Percentiles rank a stretch among this genome's conserved stretches.
Evolutionary conservation across 2,329 filamentous ascomycete genomes (phyloP).

Genomic region (Mycosphaerella sp.): DNA sequence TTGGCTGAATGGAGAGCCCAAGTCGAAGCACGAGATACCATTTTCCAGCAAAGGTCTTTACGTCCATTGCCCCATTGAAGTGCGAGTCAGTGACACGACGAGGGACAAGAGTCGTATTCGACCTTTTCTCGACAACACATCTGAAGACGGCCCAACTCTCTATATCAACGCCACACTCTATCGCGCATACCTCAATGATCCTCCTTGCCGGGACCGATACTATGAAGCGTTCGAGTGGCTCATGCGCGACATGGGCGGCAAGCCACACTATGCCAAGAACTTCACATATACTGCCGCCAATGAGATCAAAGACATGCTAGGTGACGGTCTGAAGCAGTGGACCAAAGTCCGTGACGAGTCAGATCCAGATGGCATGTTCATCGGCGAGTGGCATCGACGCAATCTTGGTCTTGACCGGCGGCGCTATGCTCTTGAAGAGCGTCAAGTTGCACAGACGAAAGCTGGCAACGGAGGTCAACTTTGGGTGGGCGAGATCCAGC

Average conservation of each 20-base stretch:
- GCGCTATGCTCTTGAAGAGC: constrained; percentile 40
- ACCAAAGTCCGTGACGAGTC: constrained; percentile 60
- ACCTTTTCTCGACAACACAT: constrained; percentile 68
- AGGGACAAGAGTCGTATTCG: constrained; percentile 42
- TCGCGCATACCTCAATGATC: constrained; percentile 70
- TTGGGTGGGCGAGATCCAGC: constrained; percentile 29
- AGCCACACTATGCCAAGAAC: constrained; percentile 92
- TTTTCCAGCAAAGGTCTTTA: constrained; percentile 73
- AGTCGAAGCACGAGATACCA: constrained; percentile 62
- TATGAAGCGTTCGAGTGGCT: constrained; percentile 88
- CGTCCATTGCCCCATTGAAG: constrained; percentile 86
- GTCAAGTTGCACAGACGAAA: constrained; percentile 33
- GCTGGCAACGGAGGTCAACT: constrained; percentile 42
- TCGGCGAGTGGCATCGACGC: constrained; percentile 82
- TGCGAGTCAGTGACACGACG: constrained; percentile 72
- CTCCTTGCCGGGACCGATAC: constrained; percentile 68
- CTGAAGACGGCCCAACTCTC: constrained; percentile 62
- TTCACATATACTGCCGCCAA: constrained; percentile 56
- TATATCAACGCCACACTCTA: constrained; percentile 91
- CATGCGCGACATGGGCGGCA: constrained; percentile 76
- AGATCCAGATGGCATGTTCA: constrained; percentile 79
- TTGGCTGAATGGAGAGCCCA: constrained; percentile 75
- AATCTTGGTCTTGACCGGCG: constrained; percentile 48
- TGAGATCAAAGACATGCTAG: constrained; percentile 64
- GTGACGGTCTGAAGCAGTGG: constrained; percentile 60